A percentile compares a stretch with the other conserved stretches of the same genome.
Conservation (phyloP, 805 yeast species). For the Lipomyces spencermartinsiae region DNA sequence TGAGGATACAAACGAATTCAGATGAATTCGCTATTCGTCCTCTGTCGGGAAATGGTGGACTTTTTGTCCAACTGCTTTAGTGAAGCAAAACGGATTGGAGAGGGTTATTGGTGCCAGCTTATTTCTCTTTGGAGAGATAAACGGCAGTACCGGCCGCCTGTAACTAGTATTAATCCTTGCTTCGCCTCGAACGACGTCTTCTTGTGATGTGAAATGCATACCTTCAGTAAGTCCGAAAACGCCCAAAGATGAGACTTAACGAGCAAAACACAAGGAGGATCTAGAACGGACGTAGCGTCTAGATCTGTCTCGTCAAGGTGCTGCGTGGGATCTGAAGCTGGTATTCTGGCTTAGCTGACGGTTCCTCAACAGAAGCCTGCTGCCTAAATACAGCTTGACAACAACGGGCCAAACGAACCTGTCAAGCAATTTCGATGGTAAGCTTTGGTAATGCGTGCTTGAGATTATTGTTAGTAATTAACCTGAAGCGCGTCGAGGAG, state of each 20-base stretch:
- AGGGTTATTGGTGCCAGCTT: background rate
- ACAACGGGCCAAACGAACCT: background rate
- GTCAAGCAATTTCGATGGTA: background rate
- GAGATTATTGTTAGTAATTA: too few relatives aligned
- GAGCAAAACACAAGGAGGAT: background rate
- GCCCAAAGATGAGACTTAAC: background rate
- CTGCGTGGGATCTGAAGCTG: background rate
- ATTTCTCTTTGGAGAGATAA: background rate
- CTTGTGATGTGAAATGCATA: background rate
- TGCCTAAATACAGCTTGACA: background rate
- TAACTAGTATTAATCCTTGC: background rate
- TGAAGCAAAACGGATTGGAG: background rate
- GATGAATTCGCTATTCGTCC: background rate
- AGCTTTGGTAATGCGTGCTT: background rate
- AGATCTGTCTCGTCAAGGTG: background rate
- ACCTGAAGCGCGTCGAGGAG: background rate
- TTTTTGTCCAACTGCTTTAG: background rate
- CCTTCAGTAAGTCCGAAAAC: background rate
- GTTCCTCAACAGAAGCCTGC: background rate
- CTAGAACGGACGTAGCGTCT: background rate
- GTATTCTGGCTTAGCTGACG: background rate
- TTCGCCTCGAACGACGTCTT: background rate
- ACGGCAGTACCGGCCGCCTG: slow-evolving; percentile 1
- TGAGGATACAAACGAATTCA: background rate
- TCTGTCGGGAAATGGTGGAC: background rate